Percentiles rank a stretch among this genome's conserved stretches.
Conservation (phyloP, 2,329 filamentous ascomycete genomes). For the Stagonosporopsis cucurbitacearum region DNA sequence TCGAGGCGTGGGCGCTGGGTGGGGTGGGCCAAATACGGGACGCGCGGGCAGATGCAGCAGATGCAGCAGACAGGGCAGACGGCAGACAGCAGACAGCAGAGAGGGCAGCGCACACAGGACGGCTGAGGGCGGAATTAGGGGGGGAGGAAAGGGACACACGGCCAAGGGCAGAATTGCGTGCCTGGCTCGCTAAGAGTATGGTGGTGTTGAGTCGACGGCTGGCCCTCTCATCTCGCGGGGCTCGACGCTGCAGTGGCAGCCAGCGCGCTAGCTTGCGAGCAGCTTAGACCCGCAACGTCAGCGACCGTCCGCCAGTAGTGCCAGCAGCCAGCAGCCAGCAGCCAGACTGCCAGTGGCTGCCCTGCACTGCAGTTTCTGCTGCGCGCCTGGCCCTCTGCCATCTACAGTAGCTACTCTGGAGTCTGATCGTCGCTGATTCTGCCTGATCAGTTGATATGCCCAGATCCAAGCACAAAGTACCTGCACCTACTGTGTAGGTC, state of each 20-base stretch:
- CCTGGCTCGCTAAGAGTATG: constrained; percentile 26
- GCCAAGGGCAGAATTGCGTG: constrained; percentile 25
- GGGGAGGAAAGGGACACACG: background rate
- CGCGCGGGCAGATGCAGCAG: constrained; percentile 17
- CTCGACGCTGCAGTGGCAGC: constrained; percentile 7
- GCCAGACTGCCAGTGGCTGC: too few relatives aligned
- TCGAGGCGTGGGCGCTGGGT: constrained; percentile 38
- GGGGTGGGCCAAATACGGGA: constrained; percentile 30
- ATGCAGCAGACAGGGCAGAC: constrained; percentile 4
- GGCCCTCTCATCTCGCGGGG: constrained; percentile 10
- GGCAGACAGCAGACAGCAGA: constrained; percentile 10
- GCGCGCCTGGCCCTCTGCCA: constrained; percentile 9
- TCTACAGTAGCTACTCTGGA: too few relatives aligned
- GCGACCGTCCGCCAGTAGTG: constrained; percentile 17
- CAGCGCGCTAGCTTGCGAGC: constrained; percentile 12
- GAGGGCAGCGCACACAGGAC: constrained; percentile 1
- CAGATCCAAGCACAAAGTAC: too few relatives aligned
- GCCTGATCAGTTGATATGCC: too few relatives aligned
- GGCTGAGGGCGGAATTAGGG: background rate
- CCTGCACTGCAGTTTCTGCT: constrained; percentile 27
- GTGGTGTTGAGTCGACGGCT: constrained; percentile 29
- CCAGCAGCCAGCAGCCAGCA: too few relatives aligned
- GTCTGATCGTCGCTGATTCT: constrained; percentile 8
- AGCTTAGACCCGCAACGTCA: constrained; percentile 7
- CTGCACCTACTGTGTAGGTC: too few relatives aligned